Evolutionary conservation across 192 early-diverging fungal genomes (phyloP), one percentile per base, ranked within the genome.

Genomic region (Geranomyces variabilis): DNA sequence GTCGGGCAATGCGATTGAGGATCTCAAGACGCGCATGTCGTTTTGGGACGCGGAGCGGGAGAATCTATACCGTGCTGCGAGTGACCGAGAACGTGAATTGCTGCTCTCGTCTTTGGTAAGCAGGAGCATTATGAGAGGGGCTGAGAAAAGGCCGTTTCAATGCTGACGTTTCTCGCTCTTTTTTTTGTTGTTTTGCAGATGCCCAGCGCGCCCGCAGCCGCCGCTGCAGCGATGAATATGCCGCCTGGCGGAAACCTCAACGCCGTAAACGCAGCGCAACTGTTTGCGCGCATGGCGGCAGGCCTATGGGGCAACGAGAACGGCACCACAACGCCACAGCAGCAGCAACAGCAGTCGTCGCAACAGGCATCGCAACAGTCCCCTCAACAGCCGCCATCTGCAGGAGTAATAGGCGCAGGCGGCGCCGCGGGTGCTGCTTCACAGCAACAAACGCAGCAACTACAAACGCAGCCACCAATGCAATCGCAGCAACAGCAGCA

Each of bases 41-140:
- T 75, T 69, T 43, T 75, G 73, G 73, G 73, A 75, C 56, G 44
- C 65, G n/a, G 73, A 75, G 48, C 65, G 73, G 3, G 73, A 75
- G 44, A 60, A 47, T 41, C 73, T 75, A 0, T 75, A 75, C 57
- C 55, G 73, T 0, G 70, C 62, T 31, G 70, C 70, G 14, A 64
- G 70, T 24, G 70, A 72, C 0, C 59, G 70, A 24, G 72, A 74
- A 63, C 10, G 72, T 0, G 72, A 74, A 48, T 55, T 74, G 36
- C 21, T 74, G 21, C 45, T 72, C 24, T 64, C 61, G 0, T 64
- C 61, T 26, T 67, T 67, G 66, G 66, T 67, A 33, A 21, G 66
- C 12, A 49, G 12, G 8, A 58, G 10, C 10, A 13, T 12, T n/a
- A 21, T 41, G 19, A 41, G 5, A 6, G 59, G 30, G 5, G 34